Evolutionary conservation across 495 filamentous ascomycete species (phyloP).

Genomic region (Glarea lozoyensis): DNA sequence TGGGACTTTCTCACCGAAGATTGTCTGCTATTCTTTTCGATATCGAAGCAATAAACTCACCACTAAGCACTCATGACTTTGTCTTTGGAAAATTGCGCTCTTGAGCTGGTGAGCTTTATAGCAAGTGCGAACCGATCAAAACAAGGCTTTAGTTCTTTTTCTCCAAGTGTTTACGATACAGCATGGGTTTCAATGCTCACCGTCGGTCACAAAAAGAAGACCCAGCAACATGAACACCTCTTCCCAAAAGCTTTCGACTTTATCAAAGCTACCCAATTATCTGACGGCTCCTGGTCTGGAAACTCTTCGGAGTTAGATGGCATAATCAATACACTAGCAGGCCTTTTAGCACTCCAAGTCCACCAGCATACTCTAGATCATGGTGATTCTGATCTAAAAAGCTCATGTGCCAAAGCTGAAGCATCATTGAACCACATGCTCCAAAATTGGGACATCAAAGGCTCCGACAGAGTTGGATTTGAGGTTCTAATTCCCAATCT

Average conservation of each 20-base stretch:
- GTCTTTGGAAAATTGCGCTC: too few species aligned
- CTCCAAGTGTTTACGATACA: conserved; percentile 33
- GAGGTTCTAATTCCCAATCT: background rate
- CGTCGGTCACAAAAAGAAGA: conserved; percentile 17
- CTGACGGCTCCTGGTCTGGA: conserved; percentile 23
- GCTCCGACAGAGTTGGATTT: background rate
- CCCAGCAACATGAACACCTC: background rate
- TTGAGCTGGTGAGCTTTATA: background rate
- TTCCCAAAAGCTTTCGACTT: background rate
- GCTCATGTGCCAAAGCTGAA: background rate
- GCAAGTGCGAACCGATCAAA: background rate
- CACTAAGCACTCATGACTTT: too few species aligned
- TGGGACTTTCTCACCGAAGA: too few species aligned
- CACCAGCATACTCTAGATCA: background rate
- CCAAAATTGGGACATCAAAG: background rate
- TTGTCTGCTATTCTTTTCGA: too few species aligned
- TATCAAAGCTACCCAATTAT: background rate
- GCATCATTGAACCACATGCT: background rate
- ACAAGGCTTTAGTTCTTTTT: conserved; percentile 13
- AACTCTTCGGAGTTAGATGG: conserved; percentile 23
- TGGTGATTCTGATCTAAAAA: background rate
- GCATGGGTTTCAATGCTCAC: conserved; percentile 37
- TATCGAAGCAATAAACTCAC: too few species aligned
- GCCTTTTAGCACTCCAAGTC: conserved; percentile 23
- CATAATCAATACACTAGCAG: conserved; percentile 28